Evolutionary conservation across 768 basidiomycete genomes (phyloP), one percentile per base, ranked within the genome.

Genomic region (Stropharia rugosoannulata): DNA sequence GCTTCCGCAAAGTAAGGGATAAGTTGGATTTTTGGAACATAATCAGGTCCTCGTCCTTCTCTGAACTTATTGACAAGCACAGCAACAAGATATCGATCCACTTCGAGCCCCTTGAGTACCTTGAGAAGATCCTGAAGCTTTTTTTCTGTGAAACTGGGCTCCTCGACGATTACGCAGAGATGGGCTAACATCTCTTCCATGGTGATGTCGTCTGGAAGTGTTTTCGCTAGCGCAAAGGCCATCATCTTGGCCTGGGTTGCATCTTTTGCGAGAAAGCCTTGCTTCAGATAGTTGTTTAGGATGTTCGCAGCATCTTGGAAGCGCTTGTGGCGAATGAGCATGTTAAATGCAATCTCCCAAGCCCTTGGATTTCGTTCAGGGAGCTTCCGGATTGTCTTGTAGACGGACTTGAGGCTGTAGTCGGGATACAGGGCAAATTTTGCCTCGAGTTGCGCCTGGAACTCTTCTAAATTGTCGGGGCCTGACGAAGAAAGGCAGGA

Each of bases 1-100:
- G 51, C 51, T 22, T 48, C 56, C 18, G 53, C 51, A 9, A 49
- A 35, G 3, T 46, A 27, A 19, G 56, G 51, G 5, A 57, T 18
- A 13, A 57, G 46, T 10, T 15, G 5, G 7, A 48, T 13, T 9
- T 43, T 40, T 4, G 51, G 51, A 5, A 12, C 18, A 25, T 57
- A 57, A 12, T 5, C 16, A 4, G 12, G 10, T 18, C 54, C 44
- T 13, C 15, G 45, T 3, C 22, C 29, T 19, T 52, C 51, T 5
- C 16, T 10, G 35, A 52, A 52, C 13, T 44, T 32, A 32, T 36
- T 52, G 3, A 35, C 16, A 5, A 52, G 11, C 15, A 52, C 4
- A n/a, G 22, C 22, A 4, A 44, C 32, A 4, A 36, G 10, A 2
- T 10, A 10, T 12, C 51, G 51, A 8, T 52, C 42, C 9, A 52